Evolutionary conservation across 192 early-diverging fungal genomes (phyloP).

Genomic region (Coemansia sp.): DNA sequence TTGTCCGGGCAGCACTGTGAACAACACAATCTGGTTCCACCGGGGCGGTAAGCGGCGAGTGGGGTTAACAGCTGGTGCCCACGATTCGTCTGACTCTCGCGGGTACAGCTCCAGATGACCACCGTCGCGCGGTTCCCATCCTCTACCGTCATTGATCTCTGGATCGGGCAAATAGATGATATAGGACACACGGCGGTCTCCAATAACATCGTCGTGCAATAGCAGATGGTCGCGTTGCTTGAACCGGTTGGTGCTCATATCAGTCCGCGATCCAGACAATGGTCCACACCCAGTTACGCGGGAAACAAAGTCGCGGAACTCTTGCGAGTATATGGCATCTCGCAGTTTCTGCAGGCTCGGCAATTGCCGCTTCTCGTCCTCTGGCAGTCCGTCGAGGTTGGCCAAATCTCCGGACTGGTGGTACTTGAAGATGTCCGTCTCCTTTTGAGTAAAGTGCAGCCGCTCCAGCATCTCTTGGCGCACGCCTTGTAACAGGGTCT

Average conservation of each 20-base stretch:
- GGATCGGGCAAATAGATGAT: constrained; percentile 79
- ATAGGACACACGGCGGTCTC: constrained; percentile 72
- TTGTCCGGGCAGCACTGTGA: constrained; percentile 77
- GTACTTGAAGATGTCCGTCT: constrained; percentile 85
- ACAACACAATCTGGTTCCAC: constrained; percentile 82
- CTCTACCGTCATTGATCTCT: constrained; percentile 31
- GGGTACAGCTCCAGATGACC: constrained; percentile 82
- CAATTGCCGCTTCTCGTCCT: constrained; percentile 61
- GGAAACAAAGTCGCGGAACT: constrained; percentile 71
- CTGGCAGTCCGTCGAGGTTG: constrained; percentile 75
- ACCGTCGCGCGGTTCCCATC: constrained; percentile 67
- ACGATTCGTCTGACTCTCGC: constrained; percentile 59
- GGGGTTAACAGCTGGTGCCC: constrained; percentile 65
- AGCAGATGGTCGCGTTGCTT: constrained; percentile 73
- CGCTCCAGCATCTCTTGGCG: constrained; percentile 64
- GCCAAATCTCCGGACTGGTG: constrained; percentile 82
- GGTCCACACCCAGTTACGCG: constrained; percentile 71
- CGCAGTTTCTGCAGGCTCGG: constrained; percentile 62
- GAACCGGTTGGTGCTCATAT: constrained; percentile 79
- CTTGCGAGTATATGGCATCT: constrained; percentile 74
- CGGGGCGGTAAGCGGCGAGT: constrained; percentile 59
- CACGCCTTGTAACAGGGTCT: constrained; percentile 64
- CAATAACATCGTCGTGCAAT: constrained; percentile 84
- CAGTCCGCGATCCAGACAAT: constrained; percentile 66
- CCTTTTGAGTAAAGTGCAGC: constrained; percentile 77